Base-by-base conservation (phyloP, 192 early-diverging fungal species). In the Umbelopsis vinacea region DNA sequence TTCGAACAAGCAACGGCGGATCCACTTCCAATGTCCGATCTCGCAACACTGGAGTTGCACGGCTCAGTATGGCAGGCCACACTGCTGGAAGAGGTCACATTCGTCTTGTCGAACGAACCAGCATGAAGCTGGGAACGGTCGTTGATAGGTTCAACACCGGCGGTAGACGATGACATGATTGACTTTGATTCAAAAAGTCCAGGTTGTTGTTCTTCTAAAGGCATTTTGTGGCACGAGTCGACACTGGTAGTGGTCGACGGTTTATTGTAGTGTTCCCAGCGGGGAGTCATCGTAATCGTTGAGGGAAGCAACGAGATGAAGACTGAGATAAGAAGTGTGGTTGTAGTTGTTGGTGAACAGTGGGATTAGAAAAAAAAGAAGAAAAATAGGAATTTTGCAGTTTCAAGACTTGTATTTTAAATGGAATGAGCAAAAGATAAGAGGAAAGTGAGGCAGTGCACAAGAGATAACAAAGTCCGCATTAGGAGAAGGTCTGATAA, bases 1-100 rank as follows among this genome's bases (percentile, higher is more conserved):
- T 93, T 94, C 79, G 85, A 91, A 75, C 91, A 90, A 46, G 73
- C 69, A 48, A 57, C 71, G 38, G 50, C 54, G 45, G 47, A 60
- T 55, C 50, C 67, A 57, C 46, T 79, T 79, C 77, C 73, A 79
- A 67, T 74, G 37, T 79, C 77, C 77, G 77, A 79, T 71, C 43
- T 74, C 77, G 77, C 73, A 74, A 69, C 77, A 79, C 77, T 66
- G 77, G 77, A 74, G 77, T 69, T 79, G 73, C 77, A 68, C 77
- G 77, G 77, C 43, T 79, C 77, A 79, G 74, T 38, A 68, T 22
- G 21, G 46, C 26, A 8, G 26, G 38, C 38, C 52, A 52, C 66
- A 57, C 69, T 77, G 76, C 47, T 78, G 76, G 76, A 78, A 73
- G 68, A 68, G 68, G 52, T 46, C 52, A 38, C 50, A 63, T 71